These are phyloP conservation scores for Fraxinus anomala DNA, from an alignment of 257 asterid genomes.

Conservation along the genomic window DNA sequence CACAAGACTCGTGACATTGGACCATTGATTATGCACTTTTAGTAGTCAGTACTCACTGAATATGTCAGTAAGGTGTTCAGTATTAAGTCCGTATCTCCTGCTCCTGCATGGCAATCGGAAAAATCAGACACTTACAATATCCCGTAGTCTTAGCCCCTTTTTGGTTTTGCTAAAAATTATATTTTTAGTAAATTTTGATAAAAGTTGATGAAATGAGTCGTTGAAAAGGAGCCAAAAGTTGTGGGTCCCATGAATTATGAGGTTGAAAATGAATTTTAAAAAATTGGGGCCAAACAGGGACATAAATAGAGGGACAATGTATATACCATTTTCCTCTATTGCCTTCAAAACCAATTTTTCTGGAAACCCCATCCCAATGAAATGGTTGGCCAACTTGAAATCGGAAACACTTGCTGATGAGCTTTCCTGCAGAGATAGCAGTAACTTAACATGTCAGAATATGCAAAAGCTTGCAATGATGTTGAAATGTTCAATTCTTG, in stretches of 20 bases:
- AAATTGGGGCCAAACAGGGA: background rate
- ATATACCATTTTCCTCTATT: constrained; percentile 56
- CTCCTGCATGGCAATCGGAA: constrained; percentile 45
- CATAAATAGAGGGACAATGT: background rate
- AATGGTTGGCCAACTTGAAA: constrained; percentile 38
- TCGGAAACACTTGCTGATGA: constrained; percentile 36
- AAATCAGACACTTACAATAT: constrained; percentile 21
- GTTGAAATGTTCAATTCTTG: background rate
- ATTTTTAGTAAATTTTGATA: no score
- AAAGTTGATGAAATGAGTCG: no score
- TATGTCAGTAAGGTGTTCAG: constrained; percentile 62
- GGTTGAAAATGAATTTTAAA: no score
- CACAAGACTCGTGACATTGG: background rate
- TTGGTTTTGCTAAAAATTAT: no score
- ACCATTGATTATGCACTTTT: background rate
- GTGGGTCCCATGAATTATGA: no score
- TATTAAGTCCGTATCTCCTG: constrained; percentile 51
- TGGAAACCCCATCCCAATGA: constrained; percentile 64
- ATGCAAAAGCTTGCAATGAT: background rate
- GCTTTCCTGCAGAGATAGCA: constrained; percentile 49
- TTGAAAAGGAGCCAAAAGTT: no score
- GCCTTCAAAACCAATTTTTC: constrained; percentile 52
- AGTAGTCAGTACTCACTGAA: constrained; percentile 42
- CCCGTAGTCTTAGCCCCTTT: background rate
- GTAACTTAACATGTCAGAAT: background rate